A percentile compares a stretch with the other conserved stretches of the same genome.
Evolutionary conservation across 1,139 yeast species (phyloP).

Genomic region (Geotrichum reessii): DNA sequence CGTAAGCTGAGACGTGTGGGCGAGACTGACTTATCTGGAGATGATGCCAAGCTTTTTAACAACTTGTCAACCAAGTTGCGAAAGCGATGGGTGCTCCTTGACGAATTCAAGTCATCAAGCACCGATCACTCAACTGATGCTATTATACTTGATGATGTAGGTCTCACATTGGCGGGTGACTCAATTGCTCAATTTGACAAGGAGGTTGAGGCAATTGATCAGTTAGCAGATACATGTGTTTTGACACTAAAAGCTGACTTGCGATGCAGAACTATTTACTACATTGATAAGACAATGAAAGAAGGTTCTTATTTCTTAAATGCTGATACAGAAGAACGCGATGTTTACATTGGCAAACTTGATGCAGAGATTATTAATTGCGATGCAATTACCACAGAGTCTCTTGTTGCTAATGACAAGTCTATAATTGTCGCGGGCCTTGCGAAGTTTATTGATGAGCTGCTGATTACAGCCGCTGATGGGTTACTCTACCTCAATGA

Average conservation of each 20-base stretch:
- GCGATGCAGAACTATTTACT: slow-evolving; percentile 56
- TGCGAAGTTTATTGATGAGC: slow-evolving; percentile 50
- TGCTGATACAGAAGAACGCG: slow-evolving; percentile 59
- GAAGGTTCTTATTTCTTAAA: slow-evolving; percentile 39
- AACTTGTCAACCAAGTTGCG: slow-evolving; percentile 20
- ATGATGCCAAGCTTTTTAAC: not conserved
- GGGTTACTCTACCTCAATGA: slow-evolving; percentile 52
- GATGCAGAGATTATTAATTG: slow-evolving; percentile 53
- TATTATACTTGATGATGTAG: slow-evolving; percentile 16
- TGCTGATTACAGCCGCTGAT: slow-evolving; percentile 56
- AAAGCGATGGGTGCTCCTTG: slow-evolving; percentile 33
- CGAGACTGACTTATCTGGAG: not conserved
- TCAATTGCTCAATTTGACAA: slow-evolving; percentile 46
- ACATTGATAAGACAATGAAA: slow-evolving; percentile 45
- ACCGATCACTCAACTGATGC: slow-evolving; percentile 15
- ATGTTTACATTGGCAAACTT: slow-evolving; percentile 49
- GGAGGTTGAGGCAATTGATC: slow-evolving; percentile 43
- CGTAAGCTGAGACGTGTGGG: slow-evolving; percentile 10
- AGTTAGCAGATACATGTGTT: slow-evolving; percentile 46
- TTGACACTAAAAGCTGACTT: slow-evolving; percentile 61
- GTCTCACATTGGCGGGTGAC: slow-evolving; percentile 33
- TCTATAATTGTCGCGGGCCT: slow-evolving; percentile 45
- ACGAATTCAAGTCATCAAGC: slow-evolving; percentile 22
- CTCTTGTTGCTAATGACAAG: slow-evolving; percentile 31
- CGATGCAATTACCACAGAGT: slow-evolving; percentile 40